Percentiles rank a stretch among this genome's conserved stretches.
Conservation (phyloP, 306 rosid species). For the Vicia villosa region DNA sequence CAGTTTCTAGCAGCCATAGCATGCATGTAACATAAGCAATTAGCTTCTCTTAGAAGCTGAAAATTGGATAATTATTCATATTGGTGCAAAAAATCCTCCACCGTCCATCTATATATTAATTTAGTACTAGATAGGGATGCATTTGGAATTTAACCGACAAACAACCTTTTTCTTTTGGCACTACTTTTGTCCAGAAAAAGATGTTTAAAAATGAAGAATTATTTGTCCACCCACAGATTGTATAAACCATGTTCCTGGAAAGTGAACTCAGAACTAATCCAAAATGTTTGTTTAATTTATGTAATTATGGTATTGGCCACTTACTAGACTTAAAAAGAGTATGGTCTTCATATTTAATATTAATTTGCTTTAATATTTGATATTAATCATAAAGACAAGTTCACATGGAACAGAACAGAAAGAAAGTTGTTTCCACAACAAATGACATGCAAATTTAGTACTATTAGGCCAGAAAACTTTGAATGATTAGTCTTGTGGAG, state of each 20-base stretch:
- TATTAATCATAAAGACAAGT: slow-evolving; percentile 9
- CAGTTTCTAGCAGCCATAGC: not conserved
- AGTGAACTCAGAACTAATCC: slow-evolving; percentile 32
- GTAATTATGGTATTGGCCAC: slow-evolving; percentile 37
- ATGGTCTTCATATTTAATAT: not conserved
- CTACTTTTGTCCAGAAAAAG: slow-evolving; percentile 19
- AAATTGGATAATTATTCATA: not conserved
- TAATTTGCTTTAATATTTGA: not conserved
- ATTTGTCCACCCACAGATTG: slow-evolving; percentile 35
- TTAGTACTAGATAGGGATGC: not conserved
- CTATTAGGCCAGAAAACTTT: slow-evolving; percentile 8
- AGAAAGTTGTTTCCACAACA: slow-evolving; percentile 10
- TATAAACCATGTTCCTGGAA: slow-evolving; percentile 35
- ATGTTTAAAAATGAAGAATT: slow-evolving; percentile 23
- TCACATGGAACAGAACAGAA: not conserved
- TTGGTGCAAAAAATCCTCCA: slow-evolving; percentile 26
- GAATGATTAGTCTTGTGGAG: slow-evolving; percentile 47
- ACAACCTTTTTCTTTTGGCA: slow-evolving; percentile 27
- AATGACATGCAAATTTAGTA: slow-evolving; percentile 8
- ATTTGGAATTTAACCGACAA: slow-evolving; percentile 26
- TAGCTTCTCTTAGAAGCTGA: not conserved
- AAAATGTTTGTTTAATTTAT: slow-evolving; percentile 35
- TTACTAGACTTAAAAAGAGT: slow-evolving; percentile 13
- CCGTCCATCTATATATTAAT: not conserved
- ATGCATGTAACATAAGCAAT: slow-evolving; percentile 28